Percentiles rank a stretch among this genome's conserved stretches.
These are phyloP conservation scores for Alternaria sp. DNA, from an alignment of 2,329 filamentous ascomycete species.

Conservation along the genomic window DNA sequence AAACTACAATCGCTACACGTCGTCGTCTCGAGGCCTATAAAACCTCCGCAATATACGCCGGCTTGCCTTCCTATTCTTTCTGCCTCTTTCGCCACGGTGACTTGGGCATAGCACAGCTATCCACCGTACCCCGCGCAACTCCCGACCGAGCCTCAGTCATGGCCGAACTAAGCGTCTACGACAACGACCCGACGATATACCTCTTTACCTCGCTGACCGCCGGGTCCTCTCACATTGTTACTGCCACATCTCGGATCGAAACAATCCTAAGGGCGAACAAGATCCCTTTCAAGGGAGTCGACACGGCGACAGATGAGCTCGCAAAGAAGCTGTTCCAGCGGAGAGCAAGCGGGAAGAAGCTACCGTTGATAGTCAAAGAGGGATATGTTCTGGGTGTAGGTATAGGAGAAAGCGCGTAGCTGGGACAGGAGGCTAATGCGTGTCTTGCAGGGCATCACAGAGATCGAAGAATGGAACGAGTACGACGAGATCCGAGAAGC, in stretches of 20 bases:
- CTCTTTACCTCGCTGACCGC: conserved; percentile 96
- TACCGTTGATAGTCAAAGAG: conserved; percentile 88
- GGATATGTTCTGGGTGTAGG: conserved; percentile 84
- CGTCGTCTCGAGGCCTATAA: conserved; percentile 3
- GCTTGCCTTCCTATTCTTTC: neutral
- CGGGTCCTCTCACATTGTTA: conserved; percentile 94
- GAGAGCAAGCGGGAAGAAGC: conserved; percentile 81
- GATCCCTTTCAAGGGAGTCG: conserved; percentile 90
- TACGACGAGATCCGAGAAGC: conserved; percentile 93
- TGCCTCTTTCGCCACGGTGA: neutral
- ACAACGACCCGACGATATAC: conserved; percentile 68
- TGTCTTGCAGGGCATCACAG: conserved; percentile 75
- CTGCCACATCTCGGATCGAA: conserved; percentile 92
- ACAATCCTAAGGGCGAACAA: conserved; percentile 95
- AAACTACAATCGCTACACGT: conserved; percentile 13
- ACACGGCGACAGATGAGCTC: conserved; percentile 87
- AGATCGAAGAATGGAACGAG: conserved; percentile 99
- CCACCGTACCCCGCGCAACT: neutral
- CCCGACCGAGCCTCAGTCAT: conserved; percentile 24
- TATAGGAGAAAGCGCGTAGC: conserved; percentile 27
- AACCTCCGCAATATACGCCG: neutral
- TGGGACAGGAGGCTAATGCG: conserved; percentile 4
- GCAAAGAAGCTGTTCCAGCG: conserved; percentile 89
- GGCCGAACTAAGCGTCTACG: conserved; percentile 52
- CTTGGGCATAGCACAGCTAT: conserved; percentile 1